phyloP scores from a whole-genome alignment of 495 filamentous ascomycete species.

The Talaromyces liani region DNA sequence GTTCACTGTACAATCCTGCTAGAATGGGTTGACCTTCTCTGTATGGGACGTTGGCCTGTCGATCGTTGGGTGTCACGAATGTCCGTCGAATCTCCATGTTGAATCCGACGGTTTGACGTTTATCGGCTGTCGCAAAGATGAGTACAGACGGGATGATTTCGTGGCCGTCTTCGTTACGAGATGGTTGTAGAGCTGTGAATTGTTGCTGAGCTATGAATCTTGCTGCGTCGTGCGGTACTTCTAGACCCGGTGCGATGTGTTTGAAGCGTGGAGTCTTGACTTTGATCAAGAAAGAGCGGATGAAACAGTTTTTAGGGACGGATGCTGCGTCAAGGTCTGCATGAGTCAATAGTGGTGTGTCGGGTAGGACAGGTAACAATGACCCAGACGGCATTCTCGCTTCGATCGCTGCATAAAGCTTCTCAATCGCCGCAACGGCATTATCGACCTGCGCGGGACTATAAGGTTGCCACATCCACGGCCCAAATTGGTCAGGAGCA shows the following conservation, averaged over 20 bases:
- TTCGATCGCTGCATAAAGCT: constrained; percentile 12
- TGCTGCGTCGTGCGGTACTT: constrained; percentile 17
- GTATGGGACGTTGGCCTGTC: constrained; percentile 2
- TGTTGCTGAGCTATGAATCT: constrained; percentile 17
- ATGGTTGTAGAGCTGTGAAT: constrained; percentile 14
- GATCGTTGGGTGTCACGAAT: constrained; percentile 1
- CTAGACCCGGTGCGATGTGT: constrained; percentile 27
- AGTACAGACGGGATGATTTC: constrained; percentile 16
- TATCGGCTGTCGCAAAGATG: constrained; percentile 16
- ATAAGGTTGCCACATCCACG: constrained; percentile 16
- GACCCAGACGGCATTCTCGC: constrained; percentile 13
- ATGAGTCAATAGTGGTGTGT: constrained; percentile 15
- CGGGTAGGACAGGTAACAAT: constrained; percentile 1
- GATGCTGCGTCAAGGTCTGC: constrained; percentile 21
- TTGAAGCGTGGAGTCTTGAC: constrained; percentile 26
- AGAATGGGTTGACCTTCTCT: constrained; percentile 13
- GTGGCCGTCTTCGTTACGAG: constrained; percentile 9
- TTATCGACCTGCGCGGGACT: constrained; percentile 13
- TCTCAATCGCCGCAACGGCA: constrained; percentile 14
- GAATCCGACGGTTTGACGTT: constrained; percentile 12
- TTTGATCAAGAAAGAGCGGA: constrained; percentile 20
- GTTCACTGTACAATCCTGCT: constrained; percentile 16
- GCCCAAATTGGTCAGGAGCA: not conserved
- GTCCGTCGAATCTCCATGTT: constrained; percentile 9
- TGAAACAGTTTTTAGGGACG: constrained; percentile 23